Evolutionary conservation across 148 eudicot species (phyloP), one percentile per base, ranked within the genome.

Genomic region (Chenopodium suecicum): DNA sequence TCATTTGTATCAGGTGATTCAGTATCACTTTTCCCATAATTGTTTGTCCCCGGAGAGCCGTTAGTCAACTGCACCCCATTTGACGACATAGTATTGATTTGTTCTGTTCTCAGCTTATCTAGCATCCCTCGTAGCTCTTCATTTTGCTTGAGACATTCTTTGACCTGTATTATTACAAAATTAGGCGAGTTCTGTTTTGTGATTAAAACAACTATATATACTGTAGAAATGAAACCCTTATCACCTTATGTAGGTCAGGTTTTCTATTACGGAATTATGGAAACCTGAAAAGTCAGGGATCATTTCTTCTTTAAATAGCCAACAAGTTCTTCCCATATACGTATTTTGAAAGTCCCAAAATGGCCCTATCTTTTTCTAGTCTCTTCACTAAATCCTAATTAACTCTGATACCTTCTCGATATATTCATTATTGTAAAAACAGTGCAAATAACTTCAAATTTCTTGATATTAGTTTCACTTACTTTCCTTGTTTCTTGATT

Each of bases 61-160:
- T 82, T 70, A 41, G 66, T 81, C 41, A n/a, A 80, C 78, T 79
- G 75, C 29, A 60, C 83, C 54, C 81, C 84, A 70, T 80, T 85
- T 68, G 84, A 76, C 19, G 88, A 78, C 41, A 79, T 83, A 77
- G 72, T 27, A 85, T 68, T 87, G 60, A 89, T 85, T 76, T 91
- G 93, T 74, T 91, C 95, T 37, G 76, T 84, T 86, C 99, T 88
- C 79, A 93, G 85, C 84, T 89, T 89, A 76, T 91, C 97, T 50
- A 95, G 84, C 91, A 89, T 86, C 70, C 85, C 80, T 74, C 99
- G 97, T 52, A 95, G 99, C 82, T 95, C 95, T 82, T 90, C 92
- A 80, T 95, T 95, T 83, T 95, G 97, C 78, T 89, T 90, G 41
- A 95, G 91, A 81, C 98, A 92, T 76, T 87, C 94, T 89, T 88